Evolutionary conservation across 108 stramenopile species (phyloP), one percentile per base, ranked within the genome.

Genomic region (Stephanodiscus triporus): DNA sequence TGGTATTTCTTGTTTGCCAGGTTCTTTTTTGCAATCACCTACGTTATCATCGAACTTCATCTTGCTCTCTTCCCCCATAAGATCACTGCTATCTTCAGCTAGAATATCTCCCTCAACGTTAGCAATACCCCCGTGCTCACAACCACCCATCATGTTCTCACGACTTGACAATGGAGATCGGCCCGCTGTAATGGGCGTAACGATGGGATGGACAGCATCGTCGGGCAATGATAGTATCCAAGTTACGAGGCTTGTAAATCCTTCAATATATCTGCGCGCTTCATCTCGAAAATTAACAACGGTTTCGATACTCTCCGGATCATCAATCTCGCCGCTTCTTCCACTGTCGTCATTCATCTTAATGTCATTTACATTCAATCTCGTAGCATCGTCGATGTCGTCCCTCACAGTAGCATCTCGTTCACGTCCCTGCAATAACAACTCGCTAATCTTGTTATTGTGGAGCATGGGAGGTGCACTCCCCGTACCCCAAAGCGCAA

Each of bases 141-240:
- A 58, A 68, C 3, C 27, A 34, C 13, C 54, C 34, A 55, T 59
- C 42, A 66, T n/a, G 19, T 19, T 37, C 50, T 56, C 20, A 22
- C 38, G 51, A 23, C 5, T 16, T 14, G 5, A 49, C 11, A 24
- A 9, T 40, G 42, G 48, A 43, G 20, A 4, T n/a, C 57, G 43
- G 26, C 53, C 47, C 42, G 61, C 19, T 5, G 51, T 38, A 73
- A 19, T 14, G 51, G 81, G 67, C 62, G 59, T 81, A 49, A 58
- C 59, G 69, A 87, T 80, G 37, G 77, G 73, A 74, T 86, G 82
- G 42, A 75, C 82, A 60, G 86, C 66, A 70, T 95, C 89, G 70
- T 95, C 95, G n/a, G 91, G 91, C 55, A 95, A 76, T 10, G 70
- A 78, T 71, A 95, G 83, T 17, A 93, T 89, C 95, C 95, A 95